These are phyloP conservation scores for Aspergillus glaucus DNA, from an alignment of 2,329 filamentous ascomycete species.

Conservation along the genomic window DNA sequence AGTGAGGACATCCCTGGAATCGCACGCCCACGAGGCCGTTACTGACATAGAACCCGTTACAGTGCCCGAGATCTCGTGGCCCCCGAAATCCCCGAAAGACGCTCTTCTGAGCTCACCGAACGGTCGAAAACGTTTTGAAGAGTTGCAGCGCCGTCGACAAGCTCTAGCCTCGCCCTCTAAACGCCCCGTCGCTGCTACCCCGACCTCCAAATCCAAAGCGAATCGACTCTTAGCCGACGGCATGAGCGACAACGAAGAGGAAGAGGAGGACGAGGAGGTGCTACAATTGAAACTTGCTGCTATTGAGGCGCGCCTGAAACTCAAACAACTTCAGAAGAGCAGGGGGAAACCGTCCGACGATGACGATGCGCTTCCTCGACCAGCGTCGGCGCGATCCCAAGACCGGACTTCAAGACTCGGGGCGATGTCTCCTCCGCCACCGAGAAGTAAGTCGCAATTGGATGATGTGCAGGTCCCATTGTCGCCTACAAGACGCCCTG, in stretches of 20 bases:
- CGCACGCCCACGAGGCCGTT: constrained; percentile 1
- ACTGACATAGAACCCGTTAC: constrained; percentile 5
- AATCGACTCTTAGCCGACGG: constrained; percentile 26
- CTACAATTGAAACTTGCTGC: constrained; percentile 78
- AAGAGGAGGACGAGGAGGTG: constrained; percentile 84
- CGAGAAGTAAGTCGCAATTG: constrained; percentile 11
- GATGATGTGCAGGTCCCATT: constrained; percentile 66
- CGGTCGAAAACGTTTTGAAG: constrained; percentile 68
- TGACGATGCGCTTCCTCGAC: constrained; percentile 13
- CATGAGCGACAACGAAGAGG: constrained; percentile 49
- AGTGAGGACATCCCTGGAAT: constrained; percentile 15
- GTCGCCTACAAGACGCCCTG: constrained; percentile 54
- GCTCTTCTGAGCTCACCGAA: constrained; percentile 65
- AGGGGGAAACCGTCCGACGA: constrained; percentile 21
- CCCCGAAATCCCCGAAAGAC: constrained; percentile 57
- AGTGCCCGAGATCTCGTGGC: constrained; percentile 50
- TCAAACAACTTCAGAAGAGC: constrained; percentile 75
- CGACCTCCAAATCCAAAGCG: constrained; percentile 30
- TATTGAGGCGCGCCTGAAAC: constrained; percentile 77
- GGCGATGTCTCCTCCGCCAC: constrained; percentile 9
- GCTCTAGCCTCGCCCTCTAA: constrained; percentile 63
- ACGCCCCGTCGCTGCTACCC: constrained; percentile 37
- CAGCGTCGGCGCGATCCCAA: constrained; percentile 17
- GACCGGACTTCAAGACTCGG: constrained; percentile 6
- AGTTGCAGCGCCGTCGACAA: constrained; percentile 59